Evolutionary conservation across 257 asterid genomes (phyloP), one percentile per base, ranked within the genome.

Genomic region (Fraxinus americana): DNA sequence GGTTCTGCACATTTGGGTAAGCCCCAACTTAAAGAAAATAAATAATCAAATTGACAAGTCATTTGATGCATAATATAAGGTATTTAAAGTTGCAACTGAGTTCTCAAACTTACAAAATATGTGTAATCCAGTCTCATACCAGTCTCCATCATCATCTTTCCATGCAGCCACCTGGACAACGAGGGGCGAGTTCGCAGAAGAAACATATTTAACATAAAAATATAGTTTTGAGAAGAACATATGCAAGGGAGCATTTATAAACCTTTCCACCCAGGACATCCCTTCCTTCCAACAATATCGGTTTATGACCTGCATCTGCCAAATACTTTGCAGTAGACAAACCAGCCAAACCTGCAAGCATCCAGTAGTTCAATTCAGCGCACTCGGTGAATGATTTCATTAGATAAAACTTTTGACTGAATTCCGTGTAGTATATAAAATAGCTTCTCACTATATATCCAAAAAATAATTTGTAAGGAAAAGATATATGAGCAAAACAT

Each of bases 191-290:
- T 48, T 82, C 67, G 85, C 84, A 54, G 69, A 59, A 72, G 30
- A 71, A n/a, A 76, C 7, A 0, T 77, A 54, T 5, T 13, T 36
- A 35, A 67, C 52, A 70, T 70, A 6, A 34, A 63, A 50, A 17
- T 19, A 7, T 0, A 25, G 36, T 34, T 2, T 59, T 21, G 36
- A 50, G 41, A 52, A 39, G 67, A 67, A 79, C 43, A 14, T 34
- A 39, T 63, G 70, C 27, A 8, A 25, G 1, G 23, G 38, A 77
- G 41, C 35, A 29, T 32, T 75, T 50, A 48, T 79, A 35, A 65
- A 93, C 99, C 97, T 96, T 96, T 82, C 99, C 99, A 61, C 98
- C 99, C 2, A 96, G 88, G 67, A 92, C 99, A 85, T 96, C 98
- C 83, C 98, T 91, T 71, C 94, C 97, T 87, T 96, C 98, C 88